A percentile compares a stretch with the other conserved stretches of the same genome.
Conservation (phyloP, 257 asterid genomes). For the Forsythia suspensa region DNA sequence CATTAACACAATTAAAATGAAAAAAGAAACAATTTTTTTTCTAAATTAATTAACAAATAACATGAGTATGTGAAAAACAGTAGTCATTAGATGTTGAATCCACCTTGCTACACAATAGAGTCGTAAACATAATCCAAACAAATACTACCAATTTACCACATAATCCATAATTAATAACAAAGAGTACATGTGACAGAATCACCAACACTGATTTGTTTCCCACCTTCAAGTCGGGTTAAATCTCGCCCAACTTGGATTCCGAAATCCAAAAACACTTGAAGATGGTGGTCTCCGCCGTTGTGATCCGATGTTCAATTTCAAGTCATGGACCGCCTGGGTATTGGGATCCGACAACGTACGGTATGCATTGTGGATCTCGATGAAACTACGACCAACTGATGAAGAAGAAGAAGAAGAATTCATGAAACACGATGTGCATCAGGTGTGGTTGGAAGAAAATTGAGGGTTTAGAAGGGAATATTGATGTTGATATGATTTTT, state of each 20-base stretch:
- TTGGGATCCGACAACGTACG: slow-evolving; percentile 78
- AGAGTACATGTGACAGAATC: slow-evolving; percentile 7
- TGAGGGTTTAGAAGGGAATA: slow-evolving; percentile 28
- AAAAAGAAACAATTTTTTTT: too few relatives aligned
- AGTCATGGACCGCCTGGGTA: slow-evolving; percentile 66
- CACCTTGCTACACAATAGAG: too few relatives aligned
- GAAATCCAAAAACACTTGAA: not conserved
- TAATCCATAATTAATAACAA: not conserved
- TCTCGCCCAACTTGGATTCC: slow-evolving; percentile 27
- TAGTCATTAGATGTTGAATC: too few relatives aligned
- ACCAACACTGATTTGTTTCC: slow-evolving; percentile 99
- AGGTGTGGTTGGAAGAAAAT: slow-evolving; percentile 11
- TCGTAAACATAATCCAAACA: too few relatives aligned
- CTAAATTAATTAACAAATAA: too few relatives aligned
- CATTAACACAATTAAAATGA: too few relatives aligned
- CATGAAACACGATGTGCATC: slow-evolving; percentile 58
- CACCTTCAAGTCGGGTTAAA: slow-evolving; percentile 68
- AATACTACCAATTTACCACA: not conserved
- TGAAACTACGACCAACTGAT: slow-evolving; percentile 59
- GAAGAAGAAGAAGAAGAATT: slow-evolving; percentile 33
- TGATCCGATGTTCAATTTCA: slow-evolving; percentile 35
- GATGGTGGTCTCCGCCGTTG: slow-evolving; percentile 14
- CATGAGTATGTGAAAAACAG: too few relatives aligned
- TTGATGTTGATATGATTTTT: slow-evolving; percentile 11
- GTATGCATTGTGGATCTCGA: slow-evolving; percentile 79